Evolutionary conservation across 169 alveolate genomes (phyloP).

Genomic region (Ichthyophthirius multifiliis): DNA sequence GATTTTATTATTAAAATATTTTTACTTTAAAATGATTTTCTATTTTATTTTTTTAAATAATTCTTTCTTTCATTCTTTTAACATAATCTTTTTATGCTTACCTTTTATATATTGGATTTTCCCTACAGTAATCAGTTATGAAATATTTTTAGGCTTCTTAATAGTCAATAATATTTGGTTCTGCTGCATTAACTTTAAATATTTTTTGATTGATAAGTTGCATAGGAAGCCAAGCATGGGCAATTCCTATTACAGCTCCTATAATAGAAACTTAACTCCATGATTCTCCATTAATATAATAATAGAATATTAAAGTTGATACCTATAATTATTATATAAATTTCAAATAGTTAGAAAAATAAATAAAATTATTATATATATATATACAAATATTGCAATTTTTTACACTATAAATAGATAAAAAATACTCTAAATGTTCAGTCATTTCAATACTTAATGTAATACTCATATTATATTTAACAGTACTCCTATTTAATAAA

Average conservation of each 20-base stretch:
- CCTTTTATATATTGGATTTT: background rate
- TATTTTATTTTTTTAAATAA: too few species aligned
- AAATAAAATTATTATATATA: background rate
- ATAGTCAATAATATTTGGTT: background rate
- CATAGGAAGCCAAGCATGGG: background rate
- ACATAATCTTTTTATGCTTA: background rate
- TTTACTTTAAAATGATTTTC: too few species aligned
- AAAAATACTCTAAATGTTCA: conserved; percentile 1
- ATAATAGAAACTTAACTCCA: background rate
- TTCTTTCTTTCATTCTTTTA: background rate
- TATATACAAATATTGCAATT: background rate
- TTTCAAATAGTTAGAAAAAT: too few species aligned
- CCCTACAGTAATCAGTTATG: background rate
- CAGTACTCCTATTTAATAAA: background rate
- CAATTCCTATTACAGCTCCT: background rate
- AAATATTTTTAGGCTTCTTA: background rate
- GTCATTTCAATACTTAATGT: background rate
- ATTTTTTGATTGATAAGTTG: background rate
- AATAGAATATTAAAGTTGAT: background rate
- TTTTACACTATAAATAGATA: background rate
- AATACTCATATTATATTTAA: conserved; percentile 14
- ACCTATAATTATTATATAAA: background rate
- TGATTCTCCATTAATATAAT: background rate
- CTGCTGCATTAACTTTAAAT: background rate
- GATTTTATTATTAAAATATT: too few species aligned